Base-by-base conservation (phyloP, 148 eudicot species). In the Rhododendron mucronatum region DNA sequence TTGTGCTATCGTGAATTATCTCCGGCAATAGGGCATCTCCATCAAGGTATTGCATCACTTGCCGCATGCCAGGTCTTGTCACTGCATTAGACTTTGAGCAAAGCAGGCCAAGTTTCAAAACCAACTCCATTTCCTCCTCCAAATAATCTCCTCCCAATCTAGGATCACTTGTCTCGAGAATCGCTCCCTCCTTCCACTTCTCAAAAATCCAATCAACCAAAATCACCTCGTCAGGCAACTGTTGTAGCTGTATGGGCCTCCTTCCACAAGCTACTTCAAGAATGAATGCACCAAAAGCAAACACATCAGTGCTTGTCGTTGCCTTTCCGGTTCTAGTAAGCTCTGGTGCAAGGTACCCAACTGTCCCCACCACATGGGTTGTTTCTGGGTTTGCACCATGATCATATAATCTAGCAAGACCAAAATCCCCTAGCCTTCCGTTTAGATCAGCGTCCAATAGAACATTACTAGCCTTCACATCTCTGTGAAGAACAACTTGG, bases 331-430 rank as follows among this genome's bases (percentile, higher is more conserved):
- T 87, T 80, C 91, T 85, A 23, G 85, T 55, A 26, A 89, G 87
- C 89, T 91, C 92, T 3, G 92, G 91, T 8, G 92, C 92, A 18
- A 91, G 87, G 12, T 91, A 91, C 23, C 92, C 92, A 20, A 89
- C 61, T 13, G 92, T 91, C 30, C 92, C 92, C 28, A 89, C 91
- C 11, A 91, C 85, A 81, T 89, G 89, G 14, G 92, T 91, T 0
- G 91, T 91, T 20, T 86, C 87, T 3, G 89, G 92, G 83, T 89
- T 88, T 65, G 86, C 48, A 4, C 92, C 92, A 71, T 88, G 92
- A 84, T 91, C 91, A 23, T 88, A 88, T 47, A 91, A 81, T 48
- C 90, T 83, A 11, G 92, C 91, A 15, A 91, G 84, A 16, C 93
- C 91, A 20, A 91, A 91, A 55, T 89, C 93, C 26, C 93, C 93